Evolutionary conservation across 169 alveolate species (phyloP).

Genomic region (Miamiensis avidus): DNA sequence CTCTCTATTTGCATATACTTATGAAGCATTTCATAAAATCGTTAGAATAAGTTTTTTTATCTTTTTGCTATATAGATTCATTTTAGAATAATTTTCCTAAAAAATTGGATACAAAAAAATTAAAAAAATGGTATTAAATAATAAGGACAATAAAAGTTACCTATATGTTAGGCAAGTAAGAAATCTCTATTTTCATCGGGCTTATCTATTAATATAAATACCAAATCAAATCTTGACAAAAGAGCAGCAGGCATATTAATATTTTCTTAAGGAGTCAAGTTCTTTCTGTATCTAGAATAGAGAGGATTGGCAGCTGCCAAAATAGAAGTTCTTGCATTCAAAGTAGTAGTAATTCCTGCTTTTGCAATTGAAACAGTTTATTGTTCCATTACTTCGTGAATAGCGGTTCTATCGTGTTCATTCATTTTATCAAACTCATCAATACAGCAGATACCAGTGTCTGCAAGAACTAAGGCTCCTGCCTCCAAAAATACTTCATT

Average conservation of each 20-base stretch:
- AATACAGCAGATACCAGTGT: slow-evolving; percentile 97
- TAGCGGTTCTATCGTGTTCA: slow-evolving; percentile 96
- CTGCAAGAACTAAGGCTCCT: slow-evolving; percentile 98
- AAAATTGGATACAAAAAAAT: not conserved
- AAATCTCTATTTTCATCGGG: slow-evolving; percentile 44
- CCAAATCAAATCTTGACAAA: slow-evolving; percentile 95
- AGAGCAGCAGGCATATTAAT: slow-evolving; percentile 98
- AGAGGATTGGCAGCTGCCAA: slow-evolving; percentile 99
- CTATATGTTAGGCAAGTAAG: slow-evolving; percentile 92
- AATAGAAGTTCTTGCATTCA: slow-evolving; percentile 93
- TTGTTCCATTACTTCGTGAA: slow-evolving; percentile 99
- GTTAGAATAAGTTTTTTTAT: slow-evolving; percentile 60
- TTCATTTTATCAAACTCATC: slow-evolving; percentile 99
- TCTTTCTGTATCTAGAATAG: slow-evolving; percentile 94
- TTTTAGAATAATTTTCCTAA: too few relatives aligned
- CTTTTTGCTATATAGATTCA: slow-evolving; percentile 27
- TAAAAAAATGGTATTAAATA: too few relatives aligned
- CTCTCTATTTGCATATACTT: slow-evolving; percentile 31
- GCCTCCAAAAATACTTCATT: slow-evolving; percentile 94
- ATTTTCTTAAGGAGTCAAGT: slow-evolving; percentile 91
- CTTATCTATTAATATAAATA: slow-evolving; percentile 60
- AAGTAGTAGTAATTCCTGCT: slow-evolving; percentile 94
- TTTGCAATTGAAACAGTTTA: slow-evolving; percentile 98
- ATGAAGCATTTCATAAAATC: slow-evolving; percentile 90
- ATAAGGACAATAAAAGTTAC: slow-evolving; percentile 75